A percentile compares a stretch with the other conserved stretches of the same genome.
Evolutionary conservation across 2,329 filamentous ascomycete genomes (phyloP).

Genomic region (Thyridium curvatum): DNA sequence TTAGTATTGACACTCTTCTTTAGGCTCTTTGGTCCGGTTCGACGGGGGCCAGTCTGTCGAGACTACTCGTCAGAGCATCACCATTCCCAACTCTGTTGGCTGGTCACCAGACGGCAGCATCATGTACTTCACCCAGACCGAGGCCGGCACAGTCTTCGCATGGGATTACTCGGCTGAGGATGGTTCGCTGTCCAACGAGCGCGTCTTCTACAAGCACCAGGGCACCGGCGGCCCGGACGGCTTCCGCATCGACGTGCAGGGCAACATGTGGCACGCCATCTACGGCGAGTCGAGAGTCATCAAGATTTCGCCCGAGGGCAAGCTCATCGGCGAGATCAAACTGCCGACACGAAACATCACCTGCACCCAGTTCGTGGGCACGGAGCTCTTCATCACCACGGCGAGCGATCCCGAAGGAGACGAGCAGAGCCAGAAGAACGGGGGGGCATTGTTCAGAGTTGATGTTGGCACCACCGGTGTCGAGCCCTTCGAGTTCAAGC

Average conservation of each 20-base stretch:
- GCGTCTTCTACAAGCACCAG: conserved; percentile 66
- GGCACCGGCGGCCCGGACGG: conserved; percentile 70
- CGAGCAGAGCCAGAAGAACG: conserved; percentile 55
- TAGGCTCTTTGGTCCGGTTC: conserved; percentile 70
- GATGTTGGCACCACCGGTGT: conserved; percentile 68
- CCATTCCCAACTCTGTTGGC: conserved; percentile 78
- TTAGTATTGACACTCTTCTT: background rate
- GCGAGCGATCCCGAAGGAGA: conserved; percentile 61
- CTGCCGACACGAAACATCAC: conserved; percentile 76
- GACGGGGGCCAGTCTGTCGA: conserved; percentile 54
- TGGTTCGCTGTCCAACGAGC: conserved; percentile 60
- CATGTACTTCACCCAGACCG: conserved; percentile 81
- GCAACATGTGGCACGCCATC: conserved; percentile 85
- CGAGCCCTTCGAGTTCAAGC: conserved; percentile 57
- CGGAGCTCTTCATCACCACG: conserved; percentile 71
- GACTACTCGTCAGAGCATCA: conserved; percentile 56
- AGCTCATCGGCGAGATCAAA: conserved; percentile 66
- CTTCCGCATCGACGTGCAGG: conserved; percentile 75
- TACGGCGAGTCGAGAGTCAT: conserved; percentile 73
- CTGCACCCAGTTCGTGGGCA: conserved; percentile 74
- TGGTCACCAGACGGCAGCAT: conserved; percentile 69
- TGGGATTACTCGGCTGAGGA: conserved; percentile 66
- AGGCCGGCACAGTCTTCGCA: conserved; percentile 61
- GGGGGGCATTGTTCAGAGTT: conserved; percentile 69
- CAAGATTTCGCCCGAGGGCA: conserved; percentile 63